Conservation (phyloP, 495 filamentous ascomycete genomes). For the Aspergillus panamensis region DNA sequence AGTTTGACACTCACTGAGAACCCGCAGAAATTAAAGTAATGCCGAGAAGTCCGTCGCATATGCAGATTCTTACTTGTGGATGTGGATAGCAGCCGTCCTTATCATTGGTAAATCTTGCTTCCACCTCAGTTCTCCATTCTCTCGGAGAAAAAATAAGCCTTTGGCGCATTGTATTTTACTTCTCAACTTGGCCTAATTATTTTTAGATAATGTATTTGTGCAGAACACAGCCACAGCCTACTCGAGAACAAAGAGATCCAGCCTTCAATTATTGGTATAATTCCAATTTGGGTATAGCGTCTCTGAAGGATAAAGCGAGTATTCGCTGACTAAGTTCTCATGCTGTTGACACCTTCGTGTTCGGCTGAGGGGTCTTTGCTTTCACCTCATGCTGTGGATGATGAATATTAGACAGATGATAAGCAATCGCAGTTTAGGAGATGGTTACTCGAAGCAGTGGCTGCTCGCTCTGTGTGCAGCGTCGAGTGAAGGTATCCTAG, state of each 20-base stretch:
- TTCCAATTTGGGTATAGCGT: too few species aligned
- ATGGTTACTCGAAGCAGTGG: conserved; percentile 55
- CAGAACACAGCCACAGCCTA: background rate
- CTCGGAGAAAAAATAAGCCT: background rate
- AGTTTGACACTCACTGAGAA: background rate
- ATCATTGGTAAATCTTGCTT: background rate
- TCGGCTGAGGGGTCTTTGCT: background rate
- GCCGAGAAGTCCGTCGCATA: conserved; percentile 3
- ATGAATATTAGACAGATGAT: background rate
- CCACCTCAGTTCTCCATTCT: background rate
- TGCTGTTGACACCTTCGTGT: background rate
- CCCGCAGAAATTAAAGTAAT: conserved; percentile 10
- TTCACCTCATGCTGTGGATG: background rate
- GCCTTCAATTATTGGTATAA: too few species aligned
- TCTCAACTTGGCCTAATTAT: background rate
- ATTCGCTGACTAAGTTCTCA: conserved; percentile 2
- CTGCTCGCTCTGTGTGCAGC: conserved; percentile 44
- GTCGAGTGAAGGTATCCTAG: conserved; percentile 31
- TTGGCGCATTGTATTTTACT: background rate
- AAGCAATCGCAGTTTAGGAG: background rate
- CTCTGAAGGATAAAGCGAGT: background rate
- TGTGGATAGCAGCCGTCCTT: background rate
- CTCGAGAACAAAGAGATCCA: too few species aligned
- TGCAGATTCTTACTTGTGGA: conserved; percentile 9
- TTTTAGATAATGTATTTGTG: background rate